Evolutionary conservation across 352 stramenopile species (phyloP).

Genomic region (Pythium sukuiense): DNA sequence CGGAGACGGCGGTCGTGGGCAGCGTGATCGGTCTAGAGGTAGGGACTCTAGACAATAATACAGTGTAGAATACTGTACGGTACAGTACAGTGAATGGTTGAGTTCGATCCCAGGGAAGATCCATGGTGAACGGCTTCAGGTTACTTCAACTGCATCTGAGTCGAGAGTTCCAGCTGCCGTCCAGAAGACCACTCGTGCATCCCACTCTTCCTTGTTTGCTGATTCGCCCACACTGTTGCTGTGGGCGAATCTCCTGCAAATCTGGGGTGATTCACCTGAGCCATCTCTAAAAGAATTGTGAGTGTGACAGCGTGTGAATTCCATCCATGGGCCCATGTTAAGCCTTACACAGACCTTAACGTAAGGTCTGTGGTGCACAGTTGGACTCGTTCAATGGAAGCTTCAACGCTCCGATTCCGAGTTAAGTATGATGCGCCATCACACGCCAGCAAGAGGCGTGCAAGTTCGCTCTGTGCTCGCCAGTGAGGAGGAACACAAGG

Average conservation of each 20-base stretch:
- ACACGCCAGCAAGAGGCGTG: not conserved
- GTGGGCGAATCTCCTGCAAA: not conserved
- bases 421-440: not conserved
- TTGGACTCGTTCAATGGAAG: not conserved
- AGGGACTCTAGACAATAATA: not conserved
- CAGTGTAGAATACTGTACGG: not conserved
- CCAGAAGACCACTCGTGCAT: not conserved
- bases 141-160: constrained; percentile 7
- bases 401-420: not conserved
- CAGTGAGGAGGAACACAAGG: not conserved
- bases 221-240: not conserved
- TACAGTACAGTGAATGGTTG: not conserved
- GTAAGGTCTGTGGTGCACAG: not conserved
- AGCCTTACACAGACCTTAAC: no score
- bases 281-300: not conserved
- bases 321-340: not conserved
- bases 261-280: no score
- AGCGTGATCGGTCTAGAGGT: no score
- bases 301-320: not conserved
- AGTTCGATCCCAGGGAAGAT: not conserved
- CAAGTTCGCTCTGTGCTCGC: no score
- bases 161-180: not conserved
- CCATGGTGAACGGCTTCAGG: not conserved
- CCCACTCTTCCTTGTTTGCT: not conserved
- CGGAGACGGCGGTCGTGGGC: no score